Percentiles rank a stretch among this genome's conserved stretches.
phyloP scores from a whole-genome alignment of 75 land plant species.

The Azolla pinnata region DNA sequence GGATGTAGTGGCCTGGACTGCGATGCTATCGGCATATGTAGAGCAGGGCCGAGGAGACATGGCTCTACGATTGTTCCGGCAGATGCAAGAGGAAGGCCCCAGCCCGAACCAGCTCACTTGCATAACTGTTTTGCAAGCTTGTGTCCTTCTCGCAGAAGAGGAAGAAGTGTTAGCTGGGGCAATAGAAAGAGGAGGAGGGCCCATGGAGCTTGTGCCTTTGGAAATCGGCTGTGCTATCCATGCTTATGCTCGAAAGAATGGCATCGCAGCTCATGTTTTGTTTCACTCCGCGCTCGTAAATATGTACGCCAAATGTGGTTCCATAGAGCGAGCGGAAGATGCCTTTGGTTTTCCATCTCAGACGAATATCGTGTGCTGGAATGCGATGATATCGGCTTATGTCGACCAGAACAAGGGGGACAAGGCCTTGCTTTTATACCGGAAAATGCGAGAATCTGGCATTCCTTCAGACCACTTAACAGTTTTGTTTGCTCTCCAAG shows the following conservation, averaged over 20 bases:
- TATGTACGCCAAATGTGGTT: constrained; percentile 18
- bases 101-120: constrained; percentile 2
- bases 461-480: constrained; percentile 43
- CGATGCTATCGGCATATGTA: constrained; percentile 4
- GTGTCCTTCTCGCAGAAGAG: background rate
- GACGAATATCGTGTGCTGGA: constrained; percentile 11
- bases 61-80: background rate
- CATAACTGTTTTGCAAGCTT: background rate
- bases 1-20: constrained; percentile 9
- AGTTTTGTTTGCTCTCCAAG: constrained; percentile 50
- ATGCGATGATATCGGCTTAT: constrained; percentile 20
- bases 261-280: constrained; percentile 16
- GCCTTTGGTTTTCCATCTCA: constrained; percentile 10
- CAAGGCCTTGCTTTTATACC: constrained; percentile 9
- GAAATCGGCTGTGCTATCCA: background rate
- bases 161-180: constrained; percentile 1
- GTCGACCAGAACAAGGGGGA: constrained; percentile 4
- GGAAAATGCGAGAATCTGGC: constrained; percentile 8
- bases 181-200: too few species aligned
- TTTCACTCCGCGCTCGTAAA: constrained; percentile 14
- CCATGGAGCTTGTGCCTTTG: too few species aligned
- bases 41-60: background rate
- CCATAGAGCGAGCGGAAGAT: constrained; percentile 11
- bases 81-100: constrained; percentile 7
- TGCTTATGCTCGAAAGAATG: background rate